Base-by-base conservation (phyloP, 148 eudicot genomes). In the Rhododendron ovatum region DNA sequence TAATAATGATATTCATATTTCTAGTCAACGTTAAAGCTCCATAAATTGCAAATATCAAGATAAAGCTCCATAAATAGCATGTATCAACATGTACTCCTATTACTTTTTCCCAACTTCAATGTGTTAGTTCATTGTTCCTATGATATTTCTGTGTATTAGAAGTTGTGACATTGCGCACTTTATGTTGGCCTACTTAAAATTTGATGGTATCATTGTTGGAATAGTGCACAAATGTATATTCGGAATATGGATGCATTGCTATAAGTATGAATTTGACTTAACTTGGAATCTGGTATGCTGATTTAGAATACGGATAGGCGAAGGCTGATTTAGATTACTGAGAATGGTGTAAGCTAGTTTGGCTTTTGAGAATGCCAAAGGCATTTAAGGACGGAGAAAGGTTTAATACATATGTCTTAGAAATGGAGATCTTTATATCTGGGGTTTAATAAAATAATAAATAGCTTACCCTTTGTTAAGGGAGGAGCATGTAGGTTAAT, bases 331-430 rank as follows among this genome's bases (percentile, higher is more conserved):
- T 47, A 10, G 79, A 83, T 83, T 33, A n/a, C 26, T 69, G 45
- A 17, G 28, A 71, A 71, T 47, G 61, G 14, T 69, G 24, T 47
- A 71, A 83, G 79, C 79, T 83, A 83, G 79, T 71, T 83, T 35
- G 47, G 13, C 53, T 83, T 47, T 47, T 4, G 69, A 43, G 74
- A 24, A 7, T 41, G 26, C 57, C 55, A 6, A 59, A 30, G 22
- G 45, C 26, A 9, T 43, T 48, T 30, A 33, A 71, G 71, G 30
- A 51, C 2, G 30, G 24, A 17, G 45, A 69, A 45, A 14, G 59
- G 57, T 7, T 24, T 59, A 22, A 22, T 1, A 59, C 47, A 35
- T 37, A 57, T 3, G 53, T 82, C 73, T 82, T 33, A 7, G 33
- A 37, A 55, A 81, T 53, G 67, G 65, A 53, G 13, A n/a, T 55